Conservation (phyloP, 306 rosid species). For the Cicer pinnatifidum region DNA sequence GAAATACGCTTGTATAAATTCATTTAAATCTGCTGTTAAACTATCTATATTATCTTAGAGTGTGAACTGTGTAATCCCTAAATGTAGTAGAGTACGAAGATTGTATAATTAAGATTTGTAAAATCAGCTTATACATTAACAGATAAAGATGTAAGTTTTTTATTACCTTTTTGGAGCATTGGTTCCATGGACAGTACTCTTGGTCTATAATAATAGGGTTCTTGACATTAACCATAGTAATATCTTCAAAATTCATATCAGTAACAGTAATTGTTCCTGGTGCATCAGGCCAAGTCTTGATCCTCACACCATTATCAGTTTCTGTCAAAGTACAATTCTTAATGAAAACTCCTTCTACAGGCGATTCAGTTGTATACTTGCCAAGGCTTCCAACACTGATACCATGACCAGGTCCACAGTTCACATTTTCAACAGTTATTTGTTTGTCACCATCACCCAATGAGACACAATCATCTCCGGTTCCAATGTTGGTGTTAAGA, state of each 20-base stretch:
- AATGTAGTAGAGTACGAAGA: too few species aligned
- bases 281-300: conserved; percentile 19
- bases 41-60: too few species aligned
- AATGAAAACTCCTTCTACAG: neutral
- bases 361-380: neutral
- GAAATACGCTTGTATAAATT: too few species aligned
- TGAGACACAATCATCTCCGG: conserved; percentile 38
- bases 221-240: neutral
- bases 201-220: conserved; percentile 30
- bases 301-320: conserved; percentile 9
- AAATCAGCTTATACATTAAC: neutral
- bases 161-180: conserved; percentile 11
- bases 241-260: conserved; percentile 37
- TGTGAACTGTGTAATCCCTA: too few species aligned
- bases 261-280: neutral
- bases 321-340: conserved; percentile 1
- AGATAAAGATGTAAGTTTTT: neutral
- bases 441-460: conserved; percentile 22
- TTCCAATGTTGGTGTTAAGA: conserved; percentile 7
- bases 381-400: conserved; percentile 42
- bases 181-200: conserved; percentile 34
- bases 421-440: neutral
- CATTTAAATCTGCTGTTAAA: too few species aligned
- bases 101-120: too few species aligned
- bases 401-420: neutral